Conservation (phyloP, 192 early-diverging fungal species). For the Umbelopsis ramanniana region DNA sequence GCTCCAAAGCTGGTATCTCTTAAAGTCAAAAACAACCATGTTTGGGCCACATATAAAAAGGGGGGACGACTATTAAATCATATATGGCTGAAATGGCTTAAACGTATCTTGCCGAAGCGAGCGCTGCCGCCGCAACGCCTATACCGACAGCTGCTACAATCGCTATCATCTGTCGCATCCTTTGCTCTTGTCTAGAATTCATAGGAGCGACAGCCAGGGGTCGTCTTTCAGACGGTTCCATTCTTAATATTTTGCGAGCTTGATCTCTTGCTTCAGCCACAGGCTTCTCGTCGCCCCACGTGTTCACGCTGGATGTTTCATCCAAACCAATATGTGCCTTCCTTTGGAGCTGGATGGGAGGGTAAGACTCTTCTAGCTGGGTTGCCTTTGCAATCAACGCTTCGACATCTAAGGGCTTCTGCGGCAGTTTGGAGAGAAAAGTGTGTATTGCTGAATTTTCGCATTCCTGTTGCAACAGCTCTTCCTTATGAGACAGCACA, state of each 20-base stretch:
- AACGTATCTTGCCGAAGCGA: background rate
- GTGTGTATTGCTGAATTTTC: constrained; percentile 53
- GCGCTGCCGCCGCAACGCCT: background rate
- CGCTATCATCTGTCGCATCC: background rate
- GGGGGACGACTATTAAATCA: too few relatives aligned
- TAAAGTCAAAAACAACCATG: too few relatives aligned
- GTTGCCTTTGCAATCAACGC: constrained; percentile 38
- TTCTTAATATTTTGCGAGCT: constrained; percentile 11
- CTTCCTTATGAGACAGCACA: constrained; percentile 47
- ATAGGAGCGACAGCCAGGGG: background rate
- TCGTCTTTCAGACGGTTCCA: constrained; percentile 13
- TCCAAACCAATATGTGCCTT: constrained; percentile 41
- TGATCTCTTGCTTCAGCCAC: constrained; percentile 5
- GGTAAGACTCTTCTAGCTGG: constrained; percentile 40
- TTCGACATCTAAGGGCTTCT: constrained; percentile 46
- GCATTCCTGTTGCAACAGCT: constrained; percentile 44
- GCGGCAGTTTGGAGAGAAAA: constrained; percentile 57
- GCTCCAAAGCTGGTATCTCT: too few relatives aligned
- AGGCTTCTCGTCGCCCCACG: constrained; percentile 14
- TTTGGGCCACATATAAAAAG: too few relatives aligned
- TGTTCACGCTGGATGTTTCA: constrained; percentile 40
- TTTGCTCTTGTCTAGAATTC: constrained; percentile 1
- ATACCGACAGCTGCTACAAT: background rate
- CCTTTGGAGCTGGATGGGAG: constrained; percentile 44
- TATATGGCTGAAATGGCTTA: background rate